Evolutionary conservation across 2,329 filamentous ascomycete genomes (phyloP).

Genomic region (Paecilomyces sp.): DNA sequence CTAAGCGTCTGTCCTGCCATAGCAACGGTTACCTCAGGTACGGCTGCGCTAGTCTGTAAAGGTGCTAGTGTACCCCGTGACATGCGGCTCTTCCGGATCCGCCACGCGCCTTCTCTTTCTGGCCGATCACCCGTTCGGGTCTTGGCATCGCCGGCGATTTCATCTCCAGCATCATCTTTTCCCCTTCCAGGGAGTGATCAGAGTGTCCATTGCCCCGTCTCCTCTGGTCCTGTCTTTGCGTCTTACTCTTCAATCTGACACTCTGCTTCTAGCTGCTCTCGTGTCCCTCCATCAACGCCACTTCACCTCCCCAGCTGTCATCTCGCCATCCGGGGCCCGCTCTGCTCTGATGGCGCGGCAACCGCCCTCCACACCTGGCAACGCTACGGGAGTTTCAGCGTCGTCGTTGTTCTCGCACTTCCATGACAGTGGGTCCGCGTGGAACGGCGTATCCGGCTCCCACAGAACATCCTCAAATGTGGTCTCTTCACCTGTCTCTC

Average conservation of each 20-base stretch:
- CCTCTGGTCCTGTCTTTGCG: neutral
- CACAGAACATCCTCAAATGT: slow-evolving; percentile 16
- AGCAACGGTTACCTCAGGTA: slow-evolving; percentile 26
- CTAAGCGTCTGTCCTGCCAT: slow-evolving; percentile 25
- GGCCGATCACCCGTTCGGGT: slow-evolving; percentile 33
- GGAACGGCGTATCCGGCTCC: slow-evolving; percentile 15
- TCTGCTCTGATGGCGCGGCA: slow-evolving; percentile 24
- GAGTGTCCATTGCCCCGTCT: neutral
- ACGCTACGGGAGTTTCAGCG: slow-evolving; percentile 12
- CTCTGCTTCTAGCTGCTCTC: neutral
- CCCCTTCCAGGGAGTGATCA: slow-evolving; percentile 1
- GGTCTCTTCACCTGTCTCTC: slow-evolving; percentile 21
- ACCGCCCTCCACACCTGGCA: slow-evolving; percentile 15
- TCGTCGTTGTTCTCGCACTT: slow-evolving; percentile 16
- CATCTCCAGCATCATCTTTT: slow-evolving; percentile 19
- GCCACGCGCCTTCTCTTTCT: slow-evolving; percentile 30
- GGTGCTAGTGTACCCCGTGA: slow-evolving; percentile 39
- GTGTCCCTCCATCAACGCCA: neutral
- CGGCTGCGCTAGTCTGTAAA: slow-evolving; percentile 22
- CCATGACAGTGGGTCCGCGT: slow-evolving; percentile 22
- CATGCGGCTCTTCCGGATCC: slow-evolving; percentile 15
- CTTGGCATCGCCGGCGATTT: neutral
- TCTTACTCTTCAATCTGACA: too few species aligned
- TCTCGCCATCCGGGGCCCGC: neutral
- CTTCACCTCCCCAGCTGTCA: neutral